Evolutionary conservation across 495 filamentous ascomycete species (phyloP).

Genomic region (Penicillium pancosmium): DNA sequence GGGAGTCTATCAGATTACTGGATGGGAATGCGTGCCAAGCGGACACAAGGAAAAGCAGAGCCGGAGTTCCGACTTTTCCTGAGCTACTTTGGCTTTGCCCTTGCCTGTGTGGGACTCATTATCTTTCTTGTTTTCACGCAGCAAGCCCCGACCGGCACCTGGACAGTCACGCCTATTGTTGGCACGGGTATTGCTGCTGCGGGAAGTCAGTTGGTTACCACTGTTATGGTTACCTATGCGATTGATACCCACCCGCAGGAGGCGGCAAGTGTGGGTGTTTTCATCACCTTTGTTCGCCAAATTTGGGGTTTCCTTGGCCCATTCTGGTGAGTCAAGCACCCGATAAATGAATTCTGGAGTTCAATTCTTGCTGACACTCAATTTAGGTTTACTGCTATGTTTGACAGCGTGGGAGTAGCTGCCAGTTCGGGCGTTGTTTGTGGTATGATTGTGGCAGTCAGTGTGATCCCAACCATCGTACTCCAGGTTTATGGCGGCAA

Average conservation of each 20-base stretch:
- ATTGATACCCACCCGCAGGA: conserved; percentile 55
- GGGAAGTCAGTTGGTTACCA: conserved; percentile 61
- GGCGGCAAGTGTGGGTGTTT: conserved; percentile 56
- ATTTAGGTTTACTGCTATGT: conserved; percentile 54
- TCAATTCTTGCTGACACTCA: conserved; percentile 7
- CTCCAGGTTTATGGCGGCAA: conserved; percentile 37
- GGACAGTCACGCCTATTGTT: conserved; percentile 54
- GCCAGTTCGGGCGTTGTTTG: conserved; percentile 43
- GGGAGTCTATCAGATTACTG: conserved; percentile 53
- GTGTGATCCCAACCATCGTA: conserved; percentile 47
- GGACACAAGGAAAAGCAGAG: conserved; percentile 26
- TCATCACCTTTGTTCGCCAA: conserved; percentile 56
- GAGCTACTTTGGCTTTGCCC: conserved; percentile 48
- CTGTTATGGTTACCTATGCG: conserved; percentile 57
- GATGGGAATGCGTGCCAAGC: conserved; percentile 42
- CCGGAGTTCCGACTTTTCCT: conserved; percentile 58
- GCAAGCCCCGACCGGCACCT: conserved; percentile 43
- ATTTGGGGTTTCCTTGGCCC: conserved; percentile 62
- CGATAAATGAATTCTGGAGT: not conserved
- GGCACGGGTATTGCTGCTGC: conserved; percentile 53
- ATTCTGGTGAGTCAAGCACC: conserved; percentile 48
- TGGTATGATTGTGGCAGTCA: conserved; percentile 46
- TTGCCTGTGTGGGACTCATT: conserved; percentile 52
- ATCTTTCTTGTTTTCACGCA: conserved; percentile 52
- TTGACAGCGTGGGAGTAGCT: conserved; percentile 44